Evolutionary conservation across 2,329 filamentous ascomycete species (phyloP), one percentile per base, ranked within the genome.

Genomic region (Cladosporium oxysporum): DNA sequence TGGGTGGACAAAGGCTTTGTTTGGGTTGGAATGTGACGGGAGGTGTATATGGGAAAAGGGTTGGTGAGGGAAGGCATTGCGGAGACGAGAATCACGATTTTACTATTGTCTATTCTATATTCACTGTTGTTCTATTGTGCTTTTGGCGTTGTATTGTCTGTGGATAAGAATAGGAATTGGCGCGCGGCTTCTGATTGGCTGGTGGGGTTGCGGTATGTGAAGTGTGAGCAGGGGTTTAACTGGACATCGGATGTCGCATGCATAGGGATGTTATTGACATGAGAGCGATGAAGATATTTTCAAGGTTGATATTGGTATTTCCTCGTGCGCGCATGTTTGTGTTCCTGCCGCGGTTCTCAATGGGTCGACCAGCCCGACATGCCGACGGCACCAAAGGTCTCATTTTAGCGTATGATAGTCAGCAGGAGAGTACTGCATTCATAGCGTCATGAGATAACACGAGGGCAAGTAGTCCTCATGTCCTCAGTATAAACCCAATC

Each of bases 1-100:
- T 18, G 33, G 33, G n/a, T 14, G 58, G 23, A 49, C 55, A 58
- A 58, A 58, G 55, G 31, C 55, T 61, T 61, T 33, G 58, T 33
- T 50, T 59, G n/a, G 26, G 5, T 29, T 33, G 58, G 28, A 49
- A 50, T 33, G 28, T 21, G 18, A n/a, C 16, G 23, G 52, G 33
- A 55, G 52, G 28, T 55, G 18, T 29, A 28, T 35, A 10, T 10
- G 2, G 12, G 33, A 4, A 18, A n/a, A 7, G 33, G 18, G 21
- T 21, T 21, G 31, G 4, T 35, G 4, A n/a, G 14, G 18, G 21
- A n/a, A 18, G 11, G 2, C 18, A 23, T 23, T 47, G 41, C 1
- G 41, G 41, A 21, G 41, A n/a, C n/a, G n/a, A 47, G 41, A 2
- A 18, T 21, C 41, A 21, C n/a, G n/a, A 12, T 47, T 47, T 5